Conservation (phyloP, 371 early-diverging fungal genomes). For the Nosema granulosis region DNA sequence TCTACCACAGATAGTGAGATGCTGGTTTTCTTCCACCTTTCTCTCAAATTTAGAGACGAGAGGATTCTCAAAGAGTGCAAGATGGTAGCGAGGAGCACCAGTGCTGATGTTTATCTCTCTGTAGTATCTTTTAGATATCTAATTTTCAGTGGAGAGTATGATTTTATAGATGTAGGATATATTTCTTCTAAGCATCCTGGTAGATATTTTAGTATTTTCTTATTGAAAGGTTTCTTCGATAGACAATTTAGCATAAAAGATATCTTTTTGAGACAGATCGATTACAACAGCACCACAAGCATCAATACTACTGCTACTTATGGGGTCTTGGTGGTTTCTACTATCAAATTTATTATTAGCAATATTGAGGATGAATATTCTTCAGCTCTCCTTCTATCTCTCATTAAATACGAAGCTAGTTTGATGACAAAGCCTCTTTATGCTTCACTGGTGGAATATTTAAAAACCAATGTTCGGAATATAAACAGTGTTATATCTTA, state of each 20-base stretch:
- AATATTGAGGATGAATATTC: constrained; percentile 36
- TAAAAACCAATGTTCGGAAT: constrained; percentile 13
- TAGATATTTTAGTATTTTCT: constrained; percentile 15
- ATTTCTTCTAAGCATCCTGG: constrained; percentile 9
- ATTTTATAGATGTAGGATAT: constrained; percentile 20
- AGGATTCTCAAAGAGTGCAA: constrained; percentile 8
- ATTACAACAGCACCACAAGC: neutral
- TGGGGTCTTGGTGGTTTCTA: neutral
- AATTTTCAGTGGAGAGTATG: constrained; percentile 18
- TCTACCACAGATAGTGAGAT: constrained; percentile 23
- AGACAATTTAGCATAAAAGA: neutral
- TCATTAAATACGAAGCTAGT: constrained; percentile 5
- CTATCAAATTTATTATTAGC: constrained; percentile 15
- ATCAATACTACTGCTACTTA: neutral
- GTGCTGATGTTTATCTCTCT: constrained; percentile 5
- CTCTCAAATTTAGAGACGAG: neutral
- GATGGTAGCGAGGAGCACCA: neutral
- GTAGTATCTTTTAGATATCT: constrained; percentile 43
- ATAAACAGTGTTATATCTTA: constrained; percentile 21
- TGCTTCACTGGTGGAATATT: constrained; percentile 9
- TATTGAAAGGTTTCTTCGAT: neutral
- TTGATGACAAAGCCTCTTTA: neutral
- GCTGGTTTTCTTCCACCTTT: constrained; percentile 34
- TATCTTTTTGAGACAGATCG: neutral
- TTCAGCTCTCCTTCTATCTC: constrained; percentile 18